phyloP scores from a whole-genome alignment of 192 early-diverging fungal species.

The Coemansia sp. region DNA sequence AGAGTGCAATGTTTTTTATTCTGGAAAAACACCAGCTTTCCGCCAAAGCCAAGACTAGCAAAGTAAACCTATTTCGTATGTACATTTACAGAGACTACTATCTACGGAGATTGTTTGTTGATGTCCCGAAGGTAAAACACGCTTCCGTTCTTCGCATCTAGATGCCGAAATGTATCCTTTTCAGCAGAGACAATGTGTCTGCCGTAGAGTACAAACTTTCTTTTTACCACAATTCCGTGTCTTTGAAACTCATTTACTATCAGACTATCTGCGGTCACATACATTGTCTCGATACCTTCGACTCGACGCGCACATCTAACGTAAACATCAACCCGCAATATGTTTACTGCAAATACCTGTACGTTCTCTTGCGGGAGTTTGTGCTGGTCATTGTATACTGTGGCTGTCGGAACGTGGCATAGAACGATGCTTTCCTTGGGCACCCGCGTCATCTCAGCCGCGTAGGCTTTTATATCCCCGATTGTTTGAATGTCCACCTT shows the following conservation, averaged over 20 bases:
- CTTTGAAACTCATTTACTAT: not conserved
- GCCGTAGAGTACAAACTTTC: not conserved
- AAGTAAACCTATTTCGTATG: not conserved
- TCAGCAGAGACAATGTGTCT: conserved; percentile 6
- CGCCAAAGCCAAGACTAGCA: not conserved
- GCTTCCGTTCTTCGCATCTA: not conserved
- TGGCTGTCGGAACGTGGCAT: conserved; percentile 5
- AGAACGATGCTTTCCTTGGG: conserved; percentile 2
- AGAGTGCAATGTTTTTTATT: not conserved
- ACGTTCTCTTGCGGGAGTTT: not conserved
- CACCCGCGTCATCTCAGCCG: not conserved
- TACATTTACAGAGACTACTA: not conserved
- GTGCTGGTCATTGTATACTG: not conserved
- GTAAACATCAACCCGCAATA: not conserved
- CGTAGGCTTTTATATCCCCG: conserved; percentile 2
- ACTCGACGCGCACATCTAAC: not conserved
- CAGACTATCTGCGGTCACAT: not conserved
- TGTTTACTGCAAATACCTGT: conserved; percentile 8
- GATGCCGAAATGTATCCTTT: not conserved
- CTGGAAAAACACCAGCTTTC: not conserved
- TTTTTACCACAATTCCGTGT: not conserved
- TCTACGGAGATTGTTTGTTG: not conserved
- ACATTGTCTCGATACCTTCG: not conserved
- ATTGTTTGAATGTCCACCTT: conserved; percentile 2
- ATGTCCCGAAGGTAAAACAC: not conserved